Evolutionary conservation across 441 rosid genomes (phyloP), one percentile per base, ranked within the genome.

Genomic region (Pelargonium cotyledonis): DNA sequence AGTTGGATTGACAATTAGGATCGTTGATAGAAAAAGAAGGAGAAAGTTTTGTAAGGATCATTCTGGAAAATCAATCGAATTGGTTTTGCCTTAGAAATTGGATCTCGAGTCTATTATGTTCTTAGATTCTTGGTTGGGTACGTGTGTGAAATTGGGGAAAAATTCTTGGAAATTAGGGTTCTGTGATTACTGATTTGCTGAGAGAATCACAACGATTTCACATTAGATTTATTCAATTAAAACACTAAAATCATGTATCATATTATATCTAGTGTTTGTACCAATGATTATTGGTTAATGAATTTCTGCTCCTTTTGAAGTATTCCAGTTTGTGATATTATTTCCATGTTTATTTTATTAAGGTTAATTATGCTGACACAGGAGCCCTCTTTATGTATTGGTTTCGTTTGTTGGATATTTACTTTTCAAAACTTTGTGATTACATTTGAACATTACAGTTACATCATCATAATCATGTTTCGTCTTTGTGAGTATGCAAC

Each of bases 361-460:
- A 8, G 15, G 2, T 21, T 44, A 46, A 38, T 67, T 6, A 40
- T 47, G 16, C 75, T 46, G 77, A 12, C 70, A 75, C 94, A 92
- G 95, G 92, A 92, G 90, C 76, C 96, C 96, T 47, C 77, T 92
- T 66, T 88, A 88, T 76, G 86, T 92, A 55, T 63, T 89, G 82
- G 68, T 84, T 70, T 68, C 90, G 12, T 88, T 90, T n/a, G 80
- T 92, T 68, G 86, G 70, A n/a, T 88, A 58, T 82, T 75, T 92
- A 70, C 77, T 92, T 63, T 76, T 81, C 8, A 92, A 84, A 80
- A 95, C 98, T 68, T 76, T 92, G 44, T 90, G 94, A 94, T 87
- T 90, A 66, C 94, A 92, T 76, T 76, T 90, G 83, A 91, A 92
- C 68, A 44, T 90, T 16, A 55, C 84, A 0, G 80, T 80, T 21